Evolutionary conservation across 306 rosid genomes (phyloP).

Genomic region (Calophaca sinica): DNA sequence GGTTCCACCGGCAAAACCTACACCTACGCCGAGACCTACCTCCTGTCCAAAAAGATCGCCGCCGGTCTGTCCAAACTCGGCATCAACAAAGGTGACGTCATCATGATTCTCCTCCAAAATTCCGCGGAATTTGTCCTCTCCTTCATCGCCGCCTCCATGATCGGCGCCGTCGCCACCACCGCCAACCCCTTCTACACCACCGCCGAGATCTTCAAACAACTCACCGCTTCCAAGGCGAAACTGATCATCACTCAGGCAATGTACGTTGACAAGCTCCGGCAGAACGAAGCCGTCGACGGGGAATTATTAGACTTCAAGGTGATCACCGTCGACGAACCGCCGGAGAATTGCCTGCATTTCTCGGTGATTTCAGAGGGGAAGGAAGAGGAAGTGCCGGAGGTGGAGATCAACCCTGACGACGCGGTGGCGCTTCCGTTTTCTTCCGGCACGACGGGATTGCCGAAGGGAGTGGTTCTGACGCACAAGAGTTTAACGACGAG

Average conservation of each 20-base stretch:
- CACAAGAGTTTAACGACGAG: conserved; percentile 77
- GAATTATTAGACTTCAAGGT: conserved; percentile 52
- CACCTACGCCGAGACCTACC: conserved; percentile 64
- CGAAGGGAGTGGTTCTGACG: conserved; percentile 82
- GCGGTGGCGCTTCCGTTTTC: conserved; percentile 84
- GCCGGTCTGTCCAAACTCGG: conserved; percentile 68
- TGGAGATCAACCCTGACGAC: conserved; percentile 54
- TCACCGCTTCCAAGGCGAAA: conserved; percentile 55
- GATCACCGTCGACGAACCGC: conserved; percentile 66
- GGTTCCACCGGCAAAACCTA: conserved; percentile 66
- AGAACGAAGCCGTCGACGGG: conserved; percentile 8
- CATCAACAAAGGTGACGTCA: conserved; percentile 63
- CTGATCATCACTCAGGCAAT: conserved; percentile 70
- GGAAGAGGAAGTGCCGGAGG: conserved; percentile 50
- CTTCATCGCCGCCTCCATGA: conserved; percentile 75
- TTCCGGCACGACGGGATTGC: conserved; percentile 89
- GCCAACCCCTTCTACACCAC: conserved; percentile 84
- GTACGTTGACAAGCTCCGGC: conserved; percentile 68
- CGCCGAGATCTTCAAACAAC: conserved; percentile 75
- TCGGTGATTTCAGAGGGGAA: conserved; percentile 64
- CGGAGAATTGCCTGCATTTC: conserved; percentile 74
- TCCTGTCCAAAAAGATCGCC: conserved; percentile 51
- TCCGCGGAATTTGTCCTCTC: conserved; percentile 72
- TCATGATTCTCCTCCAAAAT: conserved; percentile 84
- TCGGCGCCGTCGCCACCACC: conserved; percentile 80